These are phyloP conservation scores for Lachancea kluyveri DNA, from an alignment of 805 yeast genomes.

Conservation along the genomic window DNA sequence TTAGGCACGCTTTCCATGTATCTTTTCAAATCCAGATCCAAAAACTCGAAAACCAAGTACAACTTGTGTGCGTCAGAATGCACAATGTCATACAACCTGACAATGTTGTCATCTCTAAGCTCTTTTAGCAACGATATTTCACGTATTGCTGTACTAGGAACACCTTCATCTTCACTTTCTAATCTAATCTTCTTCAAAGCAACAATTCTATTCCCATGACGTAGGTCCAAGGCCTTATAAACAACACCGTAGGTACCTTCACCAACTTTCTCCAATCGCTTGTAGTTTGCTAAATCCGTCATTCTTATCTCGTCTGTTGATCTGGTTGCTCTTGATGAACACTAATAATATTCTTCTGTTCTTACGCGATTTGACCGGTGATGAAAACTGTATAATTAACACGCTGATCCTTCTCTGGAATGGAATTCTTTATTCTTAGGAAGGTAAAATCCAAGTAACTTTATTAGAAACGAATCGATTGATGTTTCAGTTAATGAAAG, in stretches of 20 bases:
- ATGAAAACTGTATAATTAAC: too few species aligned
- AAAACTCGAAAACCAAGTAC: slow-evolving; percentile 85
- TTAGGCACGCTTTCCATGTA: slow-evolving; percentile 88
- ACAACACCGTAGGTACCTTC: slow-evolving; percentile 99
- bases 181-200: slow-evolving; percentile 92
- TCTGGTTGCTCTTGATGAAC: too few species aligned
- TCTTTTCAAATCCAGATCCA: slow-evolving; percentile 90
- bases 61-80: slow-evolving; percentile 90
- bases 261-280: slow-evolving; percentile 92
- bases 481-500: too few species aligned
- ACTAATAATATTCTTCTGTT: too few species aligned
- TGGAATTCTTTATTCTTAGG: too few species aligned
- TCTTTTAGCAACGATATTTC: slow-evolving; percentile 96
- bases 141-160: slow-evolving; percentile 96
- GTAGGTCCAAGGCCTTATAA: slow-evolving; percentile 82
- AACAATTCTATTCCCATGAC: slow-evolving; percentile 77
- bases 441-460: too few species aligned
- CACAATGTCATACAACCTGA: slow-evolving; percentile 87
- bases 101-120: slow-evolving; percentile 86
- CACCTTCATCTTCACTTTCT: slow-evolving; percentile 91
- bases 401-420: too few species aligned
- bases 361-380: too few species aligned
- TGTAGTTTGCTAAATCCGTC: slow-evolving; percentile 89
- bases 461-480: too few species aligned
- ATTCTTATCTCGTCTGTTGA: too few species aligned